phyloP scores from a whole-genome alignment of 768 basidiomycete genomes.

The Lactarius tabidus region DNA sequence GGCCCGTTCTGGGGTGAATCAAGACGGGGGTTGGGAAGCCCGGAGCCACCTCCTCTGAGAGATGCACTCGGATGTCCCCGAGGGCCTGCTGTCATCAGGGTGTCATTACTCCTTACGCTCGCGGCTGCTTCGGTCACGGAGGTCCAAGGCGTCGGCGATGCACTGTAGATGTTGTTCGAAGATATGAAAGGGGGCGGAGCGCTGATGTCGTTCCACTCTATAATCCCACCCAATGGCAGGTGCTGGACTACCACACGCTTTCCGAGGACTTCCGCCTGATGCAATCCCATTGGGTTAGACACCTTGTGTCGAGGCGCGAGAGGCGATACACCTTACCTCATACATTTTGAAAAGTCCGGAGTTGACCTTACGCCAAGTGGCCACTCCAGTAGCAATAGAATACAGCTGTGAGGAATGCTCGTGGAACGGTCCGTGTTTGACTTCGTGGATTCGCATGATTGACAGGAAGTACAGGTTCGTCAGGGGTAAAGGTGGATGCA shows the following conservation, averaged over 20 bases:
- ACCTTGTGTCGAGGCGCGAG: not conserved
- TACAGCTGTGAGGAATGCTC: slow-evolving; percentile 91
- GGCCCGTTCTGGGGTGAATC: not conserved
- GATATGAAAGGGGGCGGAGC: slow-evolving; percentile 10
- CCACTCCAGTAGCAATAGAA: slow-evolving; percentile 82
- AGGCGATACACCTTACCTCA: slow-evolving; percentile 47
- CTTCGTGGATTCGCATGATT: slow-evolving; percentile 71
- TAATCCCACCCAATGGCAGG: slow-evolving; percentile 75
- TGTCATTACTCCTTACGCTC: slow-evolving; percentile 6
- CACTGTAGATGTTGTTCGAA: not conserved
- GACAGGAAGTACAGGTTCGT: slow-evolving; percentile 81
- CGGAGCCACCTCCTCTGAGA: slow-evolving; percentile 7
- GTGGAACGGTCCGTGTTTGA: slow-evolving; percentile 85
- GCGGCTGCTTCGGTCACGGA: slow-evolving; percentile 4
- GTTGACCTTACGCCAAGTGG: slow-evolving; percentile 89
- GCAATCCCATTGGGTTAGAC: not conserved
- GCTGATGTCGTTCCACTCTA: slow-evolving; percentile 53
- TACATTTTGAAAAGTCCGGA: slow-evolving; percentile 95
- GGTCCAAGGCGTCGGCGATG: slow-evolving; percentile 27
- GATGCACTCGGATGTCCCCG: slow-evolving; percentile 17
- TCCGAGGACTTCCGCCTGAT: slow-evolving; percentile 81
- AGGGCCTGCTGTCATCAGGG: slow-evolving; percentile 11
- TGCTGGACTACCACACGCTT: slow-evolving; percentile 98
- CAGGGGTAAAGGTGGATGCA: slow-evolving; percentile 52
- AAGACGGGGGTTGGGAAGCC: not conserved